phyloP scores from a whole-genome alignment of 345 rosid genomes.

The Bretschneidera sinensis region DNA sequence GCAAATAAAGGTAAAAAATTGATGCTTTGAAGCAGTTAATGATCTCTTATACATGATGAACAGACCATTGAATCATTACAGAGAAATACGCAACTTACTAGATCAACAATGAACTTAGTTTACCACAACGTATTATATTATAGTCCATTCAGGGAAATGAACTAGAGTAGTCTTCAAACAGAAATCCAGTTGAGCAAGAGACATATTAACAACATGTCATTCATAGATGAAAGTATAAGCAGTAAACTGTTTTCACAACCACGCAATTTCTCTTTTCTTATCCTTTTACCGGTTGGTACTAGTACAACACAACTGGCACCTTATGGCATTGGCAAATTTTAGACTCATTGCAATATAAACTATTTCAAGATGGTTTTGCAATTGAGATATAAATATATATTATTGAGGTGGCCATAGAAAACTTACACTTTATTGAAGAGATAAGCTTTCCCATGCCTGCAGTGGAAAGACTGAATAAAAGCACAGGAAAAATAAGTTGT shows the following conservation, averaged over 20 bases:
- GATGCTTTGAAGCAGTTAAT: slow-evolving; percentile 8
- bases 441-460: slow-evolving; percentile 96
- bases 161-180: background rate
- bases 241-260: no score
- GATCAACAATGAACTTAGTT: background rate
- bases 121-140: background rate
- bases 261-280: no score
- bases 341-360: background rate
- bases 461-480: slow-evolving; percentile 72
- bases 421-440: slow-evolving; percentile 99
- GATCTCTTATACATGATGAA: no score
- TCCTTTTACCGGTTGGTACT: no score
- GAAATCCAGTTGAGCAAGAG: background rate
- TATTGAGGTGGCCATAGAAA: slow-evolving; percentile 34
- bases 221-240: background rate
- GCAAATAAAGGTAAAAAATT: no score
- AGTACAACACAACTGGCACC: background rate
- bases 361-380: background rate
- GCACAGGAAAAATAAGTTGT: slow-evolving; percentile 27
- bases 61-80: no score
- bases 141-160: background rate
- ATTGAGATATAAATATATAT: slow-evolving; percentile 4
- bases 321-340: slow-evolving; percentile 5
- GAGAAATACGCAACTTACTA: background rate
- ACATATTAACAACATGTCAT: background rate